Base-by-base conservation (phyloP, 169 alveolate species). In the Plasmodium berghei region DNA sequence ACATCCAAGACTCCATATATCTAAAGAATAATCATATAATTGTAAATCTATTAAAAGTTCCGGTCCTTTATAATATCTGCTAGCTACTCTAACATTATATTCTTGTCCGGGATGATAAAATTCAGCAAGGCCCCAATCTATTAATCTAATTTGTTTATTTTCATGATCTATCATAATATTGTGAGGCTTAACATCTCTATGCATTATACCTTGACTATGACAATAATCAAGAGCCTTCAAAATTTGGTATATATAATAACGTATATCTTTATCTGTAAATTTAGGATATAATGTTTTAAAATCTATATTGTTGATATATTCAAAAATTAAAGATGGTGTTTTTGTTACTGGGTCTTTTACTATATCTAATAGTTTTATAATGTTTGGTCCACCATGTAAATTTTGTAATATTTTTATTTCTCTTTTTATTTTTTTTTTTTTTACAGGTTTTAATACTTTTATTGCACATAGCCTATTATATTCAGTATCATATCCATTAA, bases 71-170 rank as follows among this genome's bases (percentile, higher is more conserved):
- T 97, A 99, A 93, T 99, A 98, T 55, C 99, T 95, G 71, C 97
- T 96, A 16, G 98, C 99, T 9, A 98, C 99, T 72, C 99, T 93
- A 8, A 98, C 99, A 91, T 98, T 98, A 95, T 98, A 98, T 88
- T 98, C 99, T 73, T 97, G 96, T n/a, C 97, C 98, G n/a, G 99
- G 99, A 85, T 97, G 99, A 80, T 98, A 98, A 93, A 97, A 98
- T 94, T 98, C 99, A 10, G 99, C 99, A 28, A 98, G 96, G 0
- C 99, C 99, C 99, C 99, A 98, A 90, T 98, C 99, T 77, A 98
- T 98, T 34, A 98, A 93, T 83, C 99, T 93, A 71, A 98, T 94
- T 72, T 94, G 93, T 91, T 96, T 96, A 77, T 90, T 74, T 64
- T 93, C 95, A 71, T 96, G 99, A 93, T 98, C 99, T 48, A 98